Evolutionary conservation across 768 basidiomycete species (phyloP), one percentile per base, ranked within the genome.

Genomic region (Amyloporia xantha): DNA sequence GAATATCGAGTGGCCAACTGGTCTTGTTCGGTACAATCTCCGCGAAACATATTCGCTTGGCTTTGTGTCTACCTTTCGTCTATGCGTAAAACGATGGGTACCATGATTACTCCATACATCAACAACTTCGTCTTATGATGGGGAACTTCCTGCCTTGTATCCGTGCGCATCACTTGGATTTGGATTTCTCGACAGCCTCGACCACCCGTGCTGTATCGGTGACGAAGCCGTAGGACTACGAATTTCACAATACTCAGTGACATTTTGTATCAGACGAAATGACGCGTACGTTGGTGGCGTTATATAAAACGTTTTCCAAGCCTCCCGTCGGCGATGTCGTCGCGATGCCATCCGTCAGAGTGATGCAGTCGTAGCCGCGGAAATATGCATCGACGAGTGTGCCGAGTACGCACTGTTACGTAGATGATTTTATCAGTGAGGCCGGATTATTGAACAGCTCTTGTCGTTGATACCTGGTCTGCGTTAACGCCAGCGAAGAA

Each of bases 401-500:
- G 3, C 82, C 83, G 10, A 74, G 65, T 23, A 85, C 82, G 54
- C 84, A 84, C 80, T 83, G 51, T 36, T 7, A 39, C 5, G 11
- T 6, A 33, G 9, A 33, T 7, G 30, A 33, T 33, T 4, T n/a
- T 24, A 25, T 10, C 41, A 25, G 21, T 6, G 19, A n/a, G 11
- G 13, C 5, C 17, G 15, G 15, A 46, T n/a, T 26, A 27, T 35
- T 7, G 44, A 25, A 42, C 6, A 27, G 19, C 11, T 19, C 28
- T 27, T 5, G 80, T n/a, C n/a, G n/a, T n/a, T n/a, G n/a, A n/a
- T n/a, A n/a, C 83, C 74, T 83, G 80, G 56, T 83, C 81, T 5
- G 82, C 69, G 57, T 84, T 84, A 15, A 84, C 83, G 25, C 82
- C 82, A 25, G 77, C 74, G 47, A 85, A 77, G 52, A 84, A 65